Evolutionary conservation across 1,284 basidiomycete species (phyloP).

Genomic region (Puccinia brachypodii): DNA sequence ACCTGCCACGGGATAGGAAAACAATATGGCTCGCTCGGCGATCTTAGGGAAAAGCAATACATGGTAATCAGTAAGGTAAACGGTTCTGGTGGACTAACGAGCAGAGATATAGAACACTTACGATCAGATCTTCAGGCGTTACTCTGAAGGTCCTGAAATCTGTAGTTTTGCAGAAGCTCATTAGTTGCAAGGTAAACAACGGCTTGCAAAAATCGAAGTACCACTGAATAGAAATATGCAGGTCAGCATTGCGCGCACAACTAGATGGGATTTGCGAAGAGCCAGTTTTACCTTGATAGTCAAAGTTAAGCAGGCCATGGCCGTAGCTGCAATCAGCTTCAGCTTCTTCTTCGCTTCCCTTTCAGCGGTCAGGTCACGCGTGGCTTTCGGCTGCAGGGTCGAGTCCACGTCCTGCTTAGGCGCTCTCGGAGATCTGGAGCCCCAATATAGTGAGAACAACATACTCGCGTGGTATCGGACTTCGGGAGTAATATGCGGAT

Average conservation of each 20-base stretch:
- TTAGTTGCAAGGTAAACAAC: constrained; percentile 39
- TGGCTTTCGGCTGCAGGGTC: neutral
- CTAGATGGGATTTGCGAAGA: neutral
- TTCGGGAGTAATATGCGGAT: constrained; percentile 34
- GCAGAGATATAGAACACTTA: neutral
- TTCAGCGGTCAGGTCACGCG: neutral
- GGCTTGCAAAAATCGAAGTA: constrained; percentile 47
- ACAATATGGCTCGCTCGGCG: constrained; percentile 39
- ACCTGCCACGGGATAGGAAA: constrained; percentile 43
- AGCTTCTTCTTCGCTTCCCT: constrained; percentile 26
- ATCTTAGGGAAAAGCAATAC: neutral
- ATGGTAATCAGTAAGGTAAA: neutral
- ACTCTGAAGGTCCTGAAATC: constrained; percentile 30
- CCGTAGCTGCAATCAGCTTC: constrained; percentile 45
- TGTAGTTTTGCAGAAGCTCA: constrained; percentile 36
- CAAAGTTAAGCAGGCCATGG: constrained; percentile 41
- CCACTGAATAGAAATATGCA: constrained; percentile 6
- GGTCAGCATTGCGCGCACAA: neutral
- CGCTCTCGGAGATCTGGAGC: constrained; percentile 20
- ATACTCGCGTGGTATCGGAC: constrained; percentile 43
- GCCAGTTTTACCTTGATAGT: constrained; percentile 16
- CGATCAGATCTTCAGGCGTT: constrained; percentile 39
- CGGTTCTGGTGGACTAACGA: neutral
- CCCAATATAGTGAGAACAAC: constrained; percentile 43
- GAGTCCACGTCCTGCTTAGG: neutral